phyloP scores from a whole-genome alignment of 2,329 filamentous ascomycete species.

The Fusarium begoniae region DNA sequence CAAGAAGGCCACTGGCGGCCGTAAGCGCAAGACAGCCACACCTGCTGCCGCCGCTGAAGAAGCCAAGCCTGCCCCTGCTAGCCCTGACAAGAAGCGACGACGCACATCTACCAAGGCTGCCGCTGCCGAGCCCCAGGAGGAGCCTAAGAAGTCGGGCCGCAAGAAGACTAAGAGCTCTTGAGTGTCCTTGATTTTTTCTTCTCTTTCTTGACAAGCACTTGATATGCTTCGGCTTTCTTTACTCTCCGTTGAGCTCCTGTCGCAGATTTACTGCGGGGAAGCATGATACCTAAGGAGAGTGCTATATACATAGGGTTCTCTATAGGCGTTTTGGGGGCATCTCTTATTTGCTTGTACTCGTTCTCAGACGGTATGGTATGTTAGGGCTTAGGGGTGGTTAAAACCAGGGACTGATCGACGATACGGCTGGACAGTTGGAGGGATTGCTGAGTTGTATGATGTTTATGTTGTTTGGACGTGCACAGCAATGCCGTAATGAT shows the following conservation, averaged over 20 bases:
- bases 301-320: constrained; percentile 31
- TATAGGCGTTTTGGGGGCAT: constrained; percentile 38
- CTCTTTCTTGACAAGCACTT: constrained; percentile 28
- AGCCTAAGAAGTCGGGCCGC: constrained; percentile 67
- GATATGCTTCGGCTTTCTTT: constrained; percentile 14
- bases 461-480: constrained; percentile 40
- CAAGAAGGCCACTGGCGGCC: constrained; percentile 61
- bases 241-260: constrained; percentile 33
- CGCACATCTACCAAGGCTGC: constrained; percentile 64
- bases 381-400: constrained; percentile 20
- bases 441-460: constrained; percentile 27
- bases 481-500: constrained; percentile 44
- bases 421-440: constrained; percentile 19
- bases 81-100: constrained; percentile 72
- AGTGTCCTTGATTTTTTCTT: constrained; percentile 27
- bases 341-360: constrained; percentile 16
- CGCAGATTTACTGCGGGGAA: constrained; percentile 7
- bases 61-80: constrained; percentile 57
- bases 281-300: constrained; percentile 41
- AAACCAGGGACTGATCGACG: constrained; percentile 12
- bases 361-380: constrained; percentile 23
- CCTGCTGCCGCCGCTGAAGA: constrained; percentile 52
- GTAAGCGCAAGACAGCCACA: constrained; percentile 67
- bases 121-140: constrained; percentile 62
- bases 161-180: constrained; percentile 64